Conservation (phyloP, 106 monocot species). For the Dactylorhiza incarnata region DNA sequence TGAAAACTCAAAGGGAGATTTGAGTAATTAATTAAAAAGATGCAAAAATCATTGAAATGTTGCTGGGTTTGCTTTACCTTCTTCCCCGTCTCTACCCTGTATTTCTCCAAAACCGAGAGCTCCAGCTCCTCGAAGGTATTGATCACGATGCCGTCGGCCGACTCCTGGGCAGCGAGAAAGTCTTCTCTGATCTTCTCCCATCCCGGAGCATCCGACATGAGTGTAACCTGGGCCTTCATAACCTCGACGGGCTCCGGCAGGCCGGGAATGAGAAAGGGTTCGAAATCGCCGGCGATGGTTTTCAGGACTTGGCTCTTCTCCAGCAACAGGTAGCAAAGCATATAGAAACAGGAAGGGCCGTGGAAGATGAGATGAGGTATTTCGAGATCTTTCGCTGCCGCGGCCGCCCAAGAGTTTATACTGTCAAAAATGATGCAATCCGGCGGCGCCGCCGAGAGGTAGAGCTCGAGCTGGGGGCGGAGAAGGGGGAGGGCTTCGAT, state of each 20-base stretch:
- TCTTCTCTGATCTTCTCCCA: background rate
- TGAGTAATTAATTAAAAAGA: no score
- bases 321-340: constrained; percentile 12
- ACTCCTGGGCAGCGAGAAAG: background rate
- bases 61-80: constrained; percentile 8
- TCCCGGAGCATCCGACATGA: background rate
- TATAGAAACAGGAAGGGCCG: constrained; percentile 19
- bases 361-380: constrained; percentile 30
- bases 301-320: constrained; percentile 9
- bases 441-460: constrained; percentile 9
- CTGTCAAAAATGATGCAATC: constrained; percentile 47
- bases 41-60: no score
- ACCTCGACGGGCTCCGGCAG: constrained; percentile 32
- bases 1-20: no score
- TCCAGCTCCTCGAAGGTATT: constrained; percentile 28
- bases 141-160: constrained; percentile 17
- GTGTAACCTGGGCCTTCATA: constrained; percentile 15
- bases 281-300: constrained; percentile 8
- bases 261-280: constrained; percentile 27
- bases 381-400: constrained; percentile 10
- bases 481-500: constrained; percentile 14
- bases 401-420: constrained; percentile 27
- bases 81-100: constrained; percentile 7
- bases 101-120: constrained; percentile 2
- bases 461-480: constrained; percentile 5